phyloP scores from a whole-genome alignment of 495 filamentous ascomycete genomes.

The Xylaria cubensis region DNA sequence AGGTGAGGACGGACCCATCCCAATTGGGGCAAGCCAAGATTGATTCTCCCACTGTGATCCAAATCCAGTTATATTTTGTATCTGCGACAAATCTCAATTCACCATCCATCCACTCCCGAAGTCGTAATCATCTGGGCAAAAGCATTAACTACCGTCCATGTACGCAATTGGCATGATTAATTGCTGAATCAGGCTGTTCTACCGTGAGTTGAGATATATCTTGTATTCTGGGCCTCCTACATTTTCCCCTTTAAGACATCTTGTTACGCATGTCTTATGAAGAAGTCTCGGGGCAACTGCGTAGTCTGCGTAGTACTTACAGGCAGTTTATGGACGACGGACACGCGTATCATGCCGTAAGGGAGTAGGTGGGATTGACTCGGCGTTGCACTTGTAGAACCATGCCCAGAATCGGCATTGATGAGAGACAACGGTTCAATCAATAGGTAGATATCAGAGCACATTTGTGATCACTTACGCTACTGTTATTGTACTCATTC shows the following conservation, averaged over 20 bases:
- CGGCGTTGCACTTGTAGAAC: slow-evolving; percentile 3
- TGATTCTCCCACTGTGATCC: not conserved
- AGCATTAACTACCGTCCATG: not conserved
- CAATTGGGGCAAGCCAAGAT: slow-evolving; percentile 1
- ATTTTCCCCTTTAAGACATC: slow-evolving; percentile 8
- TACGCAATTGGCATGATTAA: not conserved
- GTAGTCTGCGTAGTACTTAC: not conserved
- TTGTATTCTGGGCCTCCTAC: not conserved
- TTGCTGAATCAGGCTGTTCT: slow-evolving; percentile 10
- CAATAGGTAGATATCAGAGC: not conserved
- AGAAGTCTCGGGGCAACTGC: not conserved
- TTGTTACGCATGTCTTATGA: not conserved
- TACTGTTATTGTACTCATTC: not conserved
- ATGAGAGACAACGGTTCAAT: not conserved
- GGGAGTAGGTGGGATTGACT: not conserved
- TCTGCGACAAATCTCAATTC: not conserved
- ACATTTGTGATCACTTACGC: not conserved
- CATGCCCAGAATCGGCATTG: not conserved
- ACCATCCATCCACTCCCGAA: not conserved
- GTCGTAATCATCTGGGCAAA: not conserved
- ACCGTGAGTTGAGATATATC: not conserved
- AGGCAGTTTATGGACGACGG: not conserved
- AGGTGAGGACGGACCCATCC: not conserved
- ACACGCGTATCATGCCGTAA: slow-evolving; percentile 9
- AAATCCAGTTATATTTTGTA: not conserved